Conservation (phyloP, 169 alveolate species). For the Babesia bigemina region DNA sequence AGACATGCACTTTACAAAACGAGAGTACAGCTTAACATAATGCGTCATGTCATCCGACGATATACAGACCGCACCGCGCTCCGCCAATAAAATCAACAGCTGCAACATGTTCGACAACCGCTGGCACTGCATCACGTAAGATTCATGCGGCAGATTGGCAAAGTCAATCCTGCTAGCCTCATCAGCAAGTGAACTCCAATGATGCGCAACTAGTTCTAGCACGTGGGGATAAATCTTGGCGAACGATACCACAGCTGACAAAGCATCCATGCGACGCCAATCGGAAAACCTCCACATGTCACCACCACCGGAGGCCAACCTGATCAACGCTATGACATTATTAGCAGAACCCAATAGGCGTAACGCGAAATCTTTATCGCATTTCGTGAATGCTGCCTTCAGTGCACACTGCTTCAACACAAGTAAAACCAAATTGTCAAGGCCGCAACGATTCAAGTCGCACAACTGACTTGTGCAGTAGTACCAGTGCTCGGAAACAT, state of each 20-base stretch:
- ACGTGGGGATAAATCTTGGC: constrained; percentile 7
- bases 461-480: constrained; percentile 38
- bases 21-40: constrained; percentile 18
- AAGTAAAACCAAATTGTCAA: constrained; percentile 33
- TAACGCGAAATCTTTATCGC: constrained; percentile 3
- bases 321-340: constrained; percentile 19
- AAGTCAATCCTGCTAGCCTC: constrained; percentile 37
- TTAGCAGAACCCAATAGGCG: constrained; percentile 23
- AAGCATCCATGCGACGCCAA: constrained; percentile 50
- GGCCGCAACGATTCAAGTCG: constrained; percentile 38
- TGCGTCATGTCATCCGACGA: constrained; percentile 12
- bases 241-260: constrained; percentile 24
- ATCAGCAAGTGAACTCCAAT: constrained; percentile 25
- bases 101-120: constrained; percentile 32
- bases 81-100: constrained; percentile 24
- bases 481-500: constrained; percentile 22
- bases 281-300: constrained; percentile 34
- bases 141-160: neutral
- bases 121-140: constrained; percentile 39
- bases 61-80: neutral
- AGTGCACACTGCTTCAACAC: constrained; percentile 30
- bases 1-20: constrained; percentile 29
- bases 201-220: neutral
- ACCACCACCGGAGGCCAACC: constrained; percentile 40
- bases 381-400: neutral